Percentiles rank a stretch among this genome's conserved stretches.
phyloP scores from a whole-genome alignment of 768 basidiomycete genomes.

The Lyophyllum shimeji region DNA sequence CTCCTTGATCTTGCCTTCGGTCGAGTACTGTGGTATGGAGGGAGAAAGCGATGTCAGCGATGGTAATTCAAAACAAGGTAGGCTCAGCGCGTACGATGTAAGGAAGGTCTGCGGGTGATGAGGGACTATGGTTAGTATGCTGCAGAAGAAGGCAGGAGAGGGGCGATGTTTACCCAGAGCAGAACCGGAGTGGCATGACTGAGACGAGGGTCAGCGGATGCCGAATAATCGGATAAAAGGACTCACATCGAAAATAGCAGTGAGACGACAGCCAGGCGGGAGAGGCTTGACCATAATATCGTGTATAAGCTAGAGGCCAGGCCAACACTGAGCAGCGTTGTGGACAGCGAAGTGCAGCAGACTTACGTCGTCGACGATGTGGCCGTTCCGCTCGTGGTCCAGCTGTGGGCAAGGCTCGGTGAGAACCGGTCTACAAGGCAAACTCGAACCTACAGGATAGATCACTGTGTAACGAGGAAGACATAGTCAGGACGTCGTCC shows the following conservation, averaged over 20 bases:
- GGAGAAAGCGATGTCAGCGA: background rate
- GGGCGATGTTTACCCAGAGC: constrained; percentile 57
- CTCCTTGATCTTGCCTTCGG: constrained; percentile 94
- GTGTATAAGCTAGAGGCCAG: constrained; percentile 59
- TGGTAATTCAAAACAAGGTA: background rate
- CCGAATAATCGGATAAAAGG: background rate
- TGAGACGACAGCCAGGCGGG: constrained; percentile 86
- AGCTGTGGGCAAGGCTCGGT: constrained; percentile 26
- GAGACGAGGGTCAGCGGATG: constrained; percentile 1
- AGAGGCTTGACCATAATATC: constrained; percentile 77
- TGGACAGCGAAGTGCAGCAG: background rate
- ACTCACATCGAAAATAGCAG: constrained; percentile 76
- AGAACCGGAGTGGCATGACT: constrained; percentile 92
- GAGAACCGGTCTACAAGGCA: background rate
- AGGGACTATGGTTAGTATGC: background rate
- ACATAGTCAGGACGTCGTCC: background rate
- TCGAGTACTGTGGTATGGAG: constrained; percentile 67
- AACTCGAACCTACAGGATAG: constrained; percentile 71
- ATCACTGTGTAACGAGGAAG: constrained; percentile 52
- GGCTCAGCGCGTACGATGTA: constrained; percentile 49
- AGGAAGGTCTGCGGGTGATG: constrained; percentile 53
- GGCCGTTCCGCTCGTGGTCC: constrained; percentile 56
- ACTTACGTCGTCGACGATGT: constrained; percentile 89
- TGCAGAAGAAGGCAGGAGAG: background rate
- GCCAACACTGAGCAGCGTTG: background rate